These are phyloP conservation scores for Peterozyma xylosa DNA, from an alignment of 805 yeast species.

Conservation along the genomic window DNA sequence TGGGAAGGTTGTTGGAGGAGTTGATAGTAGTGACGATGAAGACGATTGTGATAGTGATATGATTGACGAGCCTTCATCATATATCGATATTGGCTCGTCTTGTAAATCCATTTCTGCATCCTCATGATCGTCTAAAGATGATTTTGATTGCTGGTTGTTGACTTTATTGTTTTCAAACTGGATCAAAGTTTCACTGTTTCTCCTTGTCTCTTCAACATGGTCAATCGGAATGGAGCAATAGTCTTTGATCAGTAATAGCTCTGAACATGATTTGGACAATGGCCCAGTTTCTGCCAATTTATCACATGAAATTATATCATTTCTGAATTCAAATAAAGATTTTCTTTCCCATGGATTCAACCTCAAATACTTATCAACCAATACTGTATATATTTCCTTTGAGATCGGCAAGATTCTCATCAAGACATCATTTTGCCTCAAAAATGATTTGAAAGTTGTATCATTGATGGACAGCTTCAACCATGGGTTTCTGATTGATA, in stretches of 20 bases:
- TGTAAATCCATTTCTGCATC: too few species aligned
- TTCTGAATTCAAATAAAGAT: conserved; percentile 28
- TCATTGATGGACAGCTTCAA: conserved; percentile 66
- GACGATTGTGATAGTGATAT: too few species aligned
- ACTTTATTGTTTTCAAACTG: too few species aligned
- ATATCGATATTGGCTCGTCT: too few species aligned
- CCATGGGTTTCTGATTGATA: conserved; percentile 90
- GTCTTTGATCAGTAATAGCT: neutral
- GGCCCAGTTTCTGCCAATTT: conserved; percentile 25
- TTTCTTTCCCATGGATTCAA: conserved; percentile 44
- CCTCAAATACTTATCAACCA: conserved; percentile 32
- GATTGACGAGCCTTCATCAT: too few species aligned
- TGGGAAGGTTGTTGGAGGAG: too few species aligned
- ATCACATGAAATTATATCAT: conserved; percentile 24
- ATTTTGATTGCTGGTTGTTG: too few species aligned
- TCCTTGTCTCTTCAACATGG: neutral
- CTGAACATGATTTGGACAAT: conserved; percentile 6
- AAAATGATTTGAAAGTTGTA: conserved; percentile 57
- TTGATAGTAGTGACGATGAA: too few species aligned
- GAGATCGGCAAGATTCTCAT: conserved; percentile 69
- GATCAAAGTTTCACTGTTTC: neutral
- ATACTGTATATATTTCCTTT: conserved; percentile 44
- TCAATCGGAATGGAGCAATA: neutral
- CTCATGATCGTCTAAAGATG: too few species aligned
- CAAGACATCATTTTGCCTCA: conserved; percentile 46